These are phyloP conservation scores for Penicillium sp. DNA, from an alignment of 2,329 filamentous ascomycete genomes.

Conservation along the genomic window DNA sequence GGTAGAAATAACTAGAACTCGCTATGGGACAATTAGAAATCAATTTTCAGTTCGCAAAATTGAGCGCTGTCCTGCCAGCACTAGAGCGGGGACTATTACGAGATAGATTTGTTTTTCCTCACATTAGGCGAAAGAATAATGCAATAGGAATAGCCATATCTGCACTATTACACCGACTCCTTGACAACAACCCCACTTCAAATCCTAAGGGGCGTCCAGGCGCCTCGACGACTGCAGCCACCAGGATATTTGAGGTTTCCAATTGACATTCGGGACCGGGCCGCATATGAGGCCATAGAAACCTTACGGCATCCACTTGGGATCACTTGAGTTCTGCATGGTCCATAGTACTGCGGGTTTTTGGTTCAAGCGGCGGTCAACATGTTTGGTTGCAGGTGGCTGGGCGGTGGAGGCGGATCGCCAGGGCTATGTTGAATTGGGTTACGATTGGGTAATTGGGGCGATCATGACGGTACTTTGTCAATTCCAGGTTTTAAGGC, in stretches of 20 bases:
- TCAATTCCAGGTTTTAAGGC: background rate
- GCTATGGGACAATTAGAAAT: background rate
- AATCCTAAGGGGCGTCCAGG: background rate
- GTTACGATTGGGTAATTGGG: conserved; percentile 1
- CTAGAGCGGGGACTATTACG: background rate
- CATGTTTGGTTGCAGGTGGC: background rate
- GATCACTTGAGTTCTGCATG: no score
- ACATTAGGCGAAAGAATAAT: background rate
- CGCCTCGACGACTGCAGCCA: no score
- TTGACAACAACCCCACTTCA: background rate
- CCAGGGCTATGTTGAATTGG: background rate
- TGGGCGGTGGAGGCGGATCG: background rate
- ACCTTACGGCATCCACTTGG: background rate
- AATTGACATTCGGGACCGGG: background rate
- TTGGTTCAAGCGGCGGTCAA: background rate
- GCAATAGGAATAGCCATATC: background rate
- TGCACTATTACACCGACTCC: background rate
- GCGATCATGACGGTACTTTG: background rate
- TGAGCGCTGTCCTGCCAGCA: background rate
- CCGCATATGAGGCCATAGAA: background rate
- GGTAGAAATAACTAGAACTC: no score
- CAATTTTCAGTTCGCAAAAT: background rate
- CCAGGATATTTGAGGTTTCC: background rate
- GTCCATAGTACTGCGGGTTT: background rate
- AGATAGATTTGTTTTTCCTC: background rate